A percentile compares a stretch with the other conserved stretches of the same genome.
phyloP scores from a whole-genome alignment of 495 filamentous ascomycete species.

The Tuber magnatum region DNA sequence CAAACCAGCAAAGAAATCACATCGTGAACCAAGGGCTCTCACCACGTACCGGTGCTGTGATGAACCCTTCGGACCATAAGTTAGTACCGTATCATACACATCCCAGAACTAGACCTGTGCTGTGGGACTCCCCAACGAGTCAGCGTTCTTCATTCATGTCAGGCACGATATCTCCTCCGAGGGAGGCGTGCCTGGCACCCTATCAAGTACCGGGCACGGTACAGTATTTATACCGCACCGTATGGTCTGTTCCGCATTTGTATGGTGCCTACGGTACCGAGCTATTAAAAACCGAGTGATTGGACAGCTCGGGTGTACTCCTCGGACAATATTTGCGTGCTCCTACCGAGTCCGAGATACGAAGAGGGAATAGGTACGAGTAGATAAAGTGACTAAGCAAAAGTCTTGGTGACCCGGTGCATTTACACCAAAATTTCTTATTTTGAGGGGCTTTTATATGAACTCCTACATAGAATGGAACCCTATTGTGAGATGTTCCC shows the following conservation, averaged over 20 bases:
- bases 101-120: background rate
- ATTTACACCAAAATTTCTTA: too few relatives aligned
- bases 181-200: background rate
- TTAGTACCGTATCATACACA: background rate
- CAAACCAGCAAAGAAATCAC: background rate
- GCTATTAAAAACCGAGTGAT: background rate
- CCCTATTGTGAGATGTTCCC: too few relatives aligned
- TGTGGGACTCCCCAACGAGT: background rate
- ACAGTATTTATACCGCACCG: too few relatives aligned
- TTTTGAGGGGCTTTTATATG: too few relatives aligned
- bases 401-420: too few relatives aligned
- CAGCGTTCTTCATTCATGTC: background rate
- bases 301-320: background rate
- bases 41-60: background rate
- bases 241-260: too few relatives aligned
- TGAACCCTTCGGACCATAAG: background rate
- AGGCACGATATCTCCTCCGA: background rate
- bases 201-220: too few relatives aligned
- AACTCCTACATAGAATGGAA: too few relatives aligned
- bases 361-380: background rate
- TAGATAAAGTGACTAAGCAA: too few relatives aligned
- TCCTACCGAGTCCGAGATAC: background rate
- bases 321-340: background rate
- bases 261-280: too few relatives aligned
- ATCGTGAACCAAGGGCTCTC: background rate